Evolutionary conservation across 345 rosid genomes (phyloP).

Genomic region (Corchorus capsularis): DNA sequence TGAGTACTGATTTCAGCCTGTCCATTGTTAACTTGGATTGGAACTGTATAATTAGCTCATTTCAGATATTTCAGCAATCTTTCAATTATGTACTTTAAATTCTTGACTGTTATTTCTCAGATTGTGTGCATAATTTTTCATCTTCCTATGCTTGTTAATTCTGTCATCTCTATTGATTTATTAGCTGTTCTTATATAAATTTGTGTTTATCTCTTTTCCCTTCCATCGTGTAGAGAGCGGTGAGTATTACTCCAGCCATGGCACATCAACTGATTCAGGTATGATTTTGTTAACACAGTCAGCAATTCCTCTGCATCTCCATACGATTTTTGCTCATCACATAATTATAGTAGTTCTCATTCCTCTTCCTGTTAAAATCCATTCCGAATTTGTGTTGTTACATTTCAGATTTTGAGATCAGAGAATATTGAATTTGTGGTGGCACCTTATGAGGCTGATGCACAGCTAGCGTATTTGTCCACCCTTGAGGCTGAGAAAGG

Average conservation of each 20-base stretch:
- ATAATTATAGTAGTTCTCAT: neutral
- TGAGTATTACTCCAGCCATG: constrained; percentile 76
- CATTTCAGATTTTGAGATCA: constrained; percentile 62
- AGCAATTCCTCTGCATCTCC: neutral
- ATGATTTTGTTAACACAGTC: neutral
- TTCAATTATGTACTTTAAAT: neutral
- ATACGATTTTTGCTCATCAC: neutral
- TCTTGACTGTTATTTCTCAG: neutral
- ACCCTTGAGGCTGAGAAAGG: constrained; percentile 64
- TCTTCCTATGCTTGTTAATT: neutral
- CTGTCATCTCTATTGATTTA: neutral
- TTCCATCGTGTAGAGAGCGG: constrained; percentile 59
- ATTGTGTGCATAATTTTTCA: neutral
- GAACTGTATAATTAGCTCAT: neutral
- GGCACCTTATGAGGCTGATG: constrained; percentile 98
- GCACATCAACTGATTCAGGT: constrained; percentile 85
- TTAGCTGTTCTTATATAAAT: neutral
- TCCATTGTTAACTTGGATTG: neutral
- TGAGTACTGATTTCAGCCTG: neutral
- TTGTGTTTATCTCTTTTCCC: neutral
- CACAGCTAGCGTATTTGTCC: constrained; percentile 80
- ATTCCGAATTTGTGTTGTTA: constrained; percentile 11
- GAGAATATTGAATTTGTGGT: constrained; percentile 84
- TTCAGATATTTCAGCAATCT: neutral
- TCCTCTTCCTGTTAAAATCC: neutral